These are phyloP conservation scores for Trichosporon ovoides DNA, from an alignment of 1,284 basidiomycete genomes.

Conservation along the genomic window DNA sequence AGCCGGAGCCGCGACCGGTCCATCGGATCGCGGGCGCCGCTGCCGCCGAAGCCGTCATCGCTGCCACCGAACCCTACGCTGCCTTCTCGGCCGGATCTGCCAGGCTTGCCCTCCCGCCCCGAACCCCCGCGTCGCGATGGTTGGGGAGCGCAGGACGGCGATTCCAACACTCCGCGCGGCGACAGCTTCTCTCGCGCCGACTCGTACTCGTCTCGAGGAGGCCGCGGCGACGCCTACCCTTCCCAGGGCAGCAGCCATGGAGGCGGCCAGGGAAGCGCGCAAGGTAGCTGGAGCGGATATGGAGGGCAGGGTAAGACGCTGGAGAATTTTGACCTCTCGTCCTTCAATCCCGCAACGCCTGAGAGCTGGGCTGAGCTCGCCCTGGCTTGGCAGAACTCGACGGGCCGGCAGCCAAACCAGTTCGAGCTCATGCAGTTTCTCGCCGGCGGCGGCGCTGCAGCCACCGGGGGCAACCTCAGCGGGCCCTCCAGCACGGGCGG, in stretches of 20 bases:
- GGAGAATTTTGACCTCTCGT: slow-evolving; percentile 26
- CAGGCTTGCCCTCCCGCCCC: slow-evolving; percentile 6
- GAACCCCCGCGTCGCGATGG: neutral
- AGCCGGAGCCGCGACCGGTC: neutral
- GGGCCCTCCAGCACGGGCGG: neutral
- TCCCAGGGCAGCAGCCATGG: neutral
- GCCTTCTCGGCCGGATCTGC: neutral
- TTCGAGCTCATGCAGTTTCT: slow-evolving; percentile 42
- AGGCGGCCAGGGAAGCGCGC: slow-evolving; percentile 15
- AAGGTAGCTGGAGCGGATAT: neutral
- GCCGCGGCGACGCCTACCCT: neutral
- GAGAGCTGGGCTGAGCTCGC: slow-evolving; percentile 33
- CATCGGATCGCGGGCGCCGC: neutral
- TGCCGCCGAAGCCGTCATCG: slow-evolving; percentile 14
- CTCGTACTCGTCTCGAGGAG: neutral
- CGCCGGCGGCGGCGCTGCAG: slow-evolving; percentile 5
- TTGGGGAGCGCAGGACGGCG: too few species aligned
- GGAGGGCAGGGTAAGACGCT: neutral
- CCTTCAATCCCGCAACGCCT: slow-evolving; percentile 36
- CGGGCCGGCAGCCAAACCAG: slow-evolving; percentile 37
- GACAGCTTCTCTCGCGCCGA: neutral
- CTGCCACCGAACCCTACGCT: slow-evolving; percentile 10
- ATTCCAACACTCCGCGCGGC: neutral
- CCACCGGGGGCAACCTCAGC: neutral
- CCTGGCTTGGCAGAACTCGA: slow-evolving; percentile 33